Evolutionary conservation across 2,329 filamentous ascomycete species (phyloP).

Genomic region (Claviceps paspali): DNA sequence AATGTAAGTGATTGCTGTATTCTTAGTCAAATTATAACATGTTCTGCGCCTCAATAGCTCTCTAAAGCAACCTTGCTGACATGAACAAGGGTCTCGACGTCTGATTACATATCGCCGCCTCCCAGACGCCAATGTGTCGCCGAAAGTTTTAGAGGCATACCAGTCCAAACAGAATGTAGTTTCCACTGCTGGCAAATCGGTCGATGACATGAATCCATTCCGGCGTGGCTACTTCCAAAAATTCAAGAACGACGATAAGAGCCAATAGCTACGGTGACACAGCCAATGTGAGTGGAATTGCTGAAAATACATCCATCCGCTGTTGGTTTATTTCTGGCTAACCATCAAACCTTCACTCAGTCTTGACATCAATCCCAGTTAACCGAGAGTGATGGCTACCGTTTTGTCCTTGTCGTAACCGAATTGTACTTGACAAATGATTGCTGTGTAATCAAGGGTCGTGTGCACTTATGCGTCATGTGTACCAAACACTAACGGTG

Average conservation of each 20-base stretch:
- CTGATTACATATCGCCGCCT: constrained; percentile 74
- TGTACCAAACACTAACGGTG: neutral
- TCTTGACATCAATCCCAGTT: neutral
- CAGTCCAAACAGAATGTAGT: constrained; percentile 14
- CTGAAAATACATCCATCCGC: neutral
- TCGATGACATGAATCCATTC: constrained; percentile 46
- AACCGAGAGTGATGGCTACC: no score
- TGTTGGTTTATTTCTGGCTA: neutral
- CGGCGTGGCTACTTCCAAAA: constrained; percentile 42
- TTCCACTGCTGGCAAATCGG: constrained; percentile 31
- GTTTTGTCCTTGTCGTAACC: neutral
- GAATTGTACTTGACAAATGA: neutral
- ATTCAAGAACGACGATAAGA: constrained; percentile 20
- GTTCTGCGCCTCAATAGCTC: neutral
- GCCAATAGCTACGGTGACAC: neutral
- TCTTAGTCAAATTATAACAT: neutral
- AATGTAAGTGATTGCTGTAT: constrained; percentile 41
- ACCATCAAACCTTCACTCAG: neutral
- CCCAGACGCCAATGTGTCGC: constrained; percentile 40
- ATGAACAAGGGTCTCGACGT: constrained; percentile 55
- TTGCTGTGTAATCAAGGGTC: neutral
- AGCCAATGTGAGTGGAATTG: neutral
- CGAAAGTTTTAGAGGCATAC: constrained; percentile 23
- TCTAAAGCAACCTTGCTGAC: neutral
- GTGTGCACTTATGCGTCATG: neutral